phyloP scores from a whole-genome alignment of 768 basidiomycete species.

The Rubroboletus pulcherrimus region DNA sequence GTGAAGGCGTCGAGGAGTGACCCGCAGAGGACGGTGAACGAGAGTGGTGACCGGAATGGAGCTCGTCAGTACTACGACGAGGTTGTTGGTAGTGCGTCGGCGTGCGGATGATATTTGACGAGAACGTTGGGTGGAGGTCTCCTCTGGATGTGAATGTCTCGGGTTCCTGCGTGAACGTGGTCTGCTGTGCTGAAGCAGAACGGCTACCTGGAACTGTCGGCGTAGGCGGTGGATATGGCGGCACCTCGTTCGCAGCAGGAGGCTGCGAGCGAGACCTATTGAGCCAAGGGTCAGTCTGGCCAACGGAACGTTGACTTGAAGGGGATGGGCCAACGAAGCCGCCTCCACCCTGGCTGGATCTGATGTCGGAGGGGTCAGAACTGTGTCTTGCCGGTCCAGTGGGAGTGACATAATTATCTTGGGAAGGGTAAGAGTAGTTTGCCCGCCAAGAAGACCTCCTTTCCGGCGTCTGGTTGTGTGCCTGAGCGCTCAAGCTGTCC shows the following conservation, averaged over 20 bases:
- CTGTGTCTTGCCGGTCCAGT: conserved; percentile 22
- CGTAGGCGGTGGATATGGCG: conserved; percentile 31
- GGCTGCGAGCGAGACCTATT: conserved; percentile 24
- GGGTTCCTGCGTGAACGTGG: conserved; percentile 23
- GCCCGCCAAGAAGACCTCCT: conserved; percentile 12
- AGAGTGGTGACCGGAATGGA: conserved; percentile 12
- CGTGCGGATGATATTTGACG: conserved; percentile 63
- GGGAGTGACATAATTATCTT: conserved; percentile 13
- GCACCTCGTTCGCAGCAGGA: conserved; percentile 13
- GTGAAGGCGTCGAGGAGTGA: conserved; percentile 15
- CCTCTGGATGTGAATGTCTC: conserved; percentile 49
- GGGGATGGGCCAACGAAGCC: conserved; percentile 14
- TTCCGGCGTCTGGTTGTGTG: conserved; percentile 23
- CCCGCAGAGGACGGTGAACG: conserved; percentile 24
- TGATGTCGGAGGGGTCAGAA: conserved; percentile 22
- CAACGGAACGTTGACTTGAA: conserved; percentile 13
- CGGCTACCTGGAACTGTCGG: conserved; percentile 13
- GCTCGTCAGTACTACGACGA: conserved; percentile 28
- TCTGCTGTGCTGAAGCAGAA: conserved; percentile 11
- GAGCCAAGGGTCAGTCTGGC: conserved; percentile 14
- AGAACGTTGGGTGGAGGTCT: conserved; percentile 65
- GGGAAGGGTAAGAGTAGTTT: conserved; percentile 17
- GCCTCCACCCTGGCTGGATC: conserved; percentile 7
- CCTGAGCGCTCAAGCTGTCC: conserved; percentile 13
- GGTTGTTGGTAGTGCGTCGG: conserved; percentile 52